A percentile compares a stretch with the other conserved stretches of the same genome.
These are phyloP conservation scores for Fagopyrum esculentum DNA, from an alignment of 148 eudicot genomes.

Conservation along the genomic window DNA sequence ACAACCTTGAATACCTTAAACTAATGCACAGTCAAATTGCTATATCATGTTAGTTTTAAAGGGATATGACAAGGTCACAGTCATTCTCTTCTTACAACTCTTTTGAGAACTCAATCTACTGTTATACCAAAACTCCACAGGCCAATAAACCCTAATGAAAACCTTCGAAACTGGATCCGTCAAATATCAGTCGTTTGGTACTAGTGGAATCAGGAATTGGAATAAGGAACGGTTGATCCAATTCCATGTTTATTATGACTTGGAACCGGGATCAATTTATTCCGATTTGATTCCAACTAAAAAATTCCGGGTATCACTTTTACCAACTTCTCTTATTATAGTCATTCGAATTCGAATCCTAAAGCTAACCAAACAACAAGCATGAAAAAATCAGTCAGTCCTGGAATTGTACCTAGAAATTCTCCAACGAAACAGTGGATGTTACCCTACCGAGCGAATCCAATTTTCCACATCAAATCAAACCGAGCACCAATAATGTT, in stretches of 20 bases:
- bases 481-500: neutral
- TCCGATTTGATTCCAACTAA: no score
- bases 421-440: neutral
- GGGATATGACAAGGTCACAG: neutral
- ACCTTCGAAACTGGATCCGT: neutral
- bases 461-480: neutral
- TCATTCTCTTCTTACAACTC: neutral
- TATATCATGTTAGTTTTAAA: neutral
- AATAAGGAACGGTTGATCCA: no score
- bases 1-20: neutral
- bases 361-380: no score
- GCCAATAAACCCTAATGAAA: neutral
- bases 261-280: no score
- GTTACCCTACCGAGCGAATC: neutral
- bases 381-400: no score
- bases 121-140: neutral
- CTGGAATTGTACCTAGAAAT: neutral
- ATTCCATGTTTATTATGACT: no score
- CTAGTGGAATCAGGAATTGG: no score
- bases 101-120: neutral
- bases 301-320: no score
- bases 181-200: no score
- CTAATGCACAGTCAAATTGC: no score
- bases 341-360: no score
- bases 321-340: no score